Evolutionary conservation across 1,284 basidiomycete species (phyloP).

Genomic region (Hypsizygus ulmarius): DNA sequence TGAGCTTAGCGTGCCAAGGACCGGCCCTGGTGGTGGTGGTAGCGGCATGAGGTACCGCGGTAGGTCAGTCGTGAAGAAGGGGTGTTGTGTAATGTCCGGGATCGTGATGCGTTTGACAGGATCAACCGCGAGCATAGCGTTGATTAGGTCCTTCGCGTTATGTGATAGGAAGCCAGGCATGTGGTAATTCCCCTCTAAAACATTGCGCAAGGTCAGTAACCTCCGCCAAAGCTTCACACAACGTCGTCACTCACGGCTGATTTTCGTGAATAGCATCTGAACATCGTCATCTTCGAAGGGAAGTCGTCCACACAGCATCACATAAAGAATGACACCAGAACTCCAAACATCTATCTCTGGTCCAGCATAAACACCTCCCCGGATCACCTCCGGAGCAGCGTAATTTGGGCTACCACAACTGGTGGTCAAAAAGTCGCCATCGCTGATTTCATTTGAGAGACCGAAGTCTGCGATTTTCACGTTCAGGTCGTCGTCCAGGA

Average conservation of each 20-base stretch:
- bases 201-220: neutral
- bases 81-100: conserved; percentile 83
- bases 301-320: conserved; percentile 88
- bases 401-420: conserved; percentile 97
- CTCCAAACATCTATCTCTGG: conserved; percentile 99
- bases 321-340: conserved; percentile 93
- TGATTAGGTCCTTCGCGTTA: conserved; percentile 78
- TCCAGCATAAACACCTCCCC: conserved; percentile 89
- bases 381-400: conserved; percentile 93
- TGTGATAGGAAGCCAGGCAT: conserved; percentile 76
- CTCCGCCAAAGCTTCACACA: neutral
- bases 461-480: conserved; percentile 98
- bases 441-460: conserved; percentile 89
- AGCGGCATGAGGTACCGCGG: conserved; percentile 84
- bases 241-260: conserved; percentile 65
- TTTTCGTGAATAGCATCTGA: conserved; percentile 88
- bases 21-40: conserved; percentile 76
- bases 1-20: conserved; percentile 68
- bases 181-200: conserved; percentile 80
- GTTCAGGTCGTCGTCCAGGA: conserved; percentile 75
- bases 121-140: conserved; percentile 87
- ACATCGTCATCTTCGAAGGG: conserved; percentile 97
- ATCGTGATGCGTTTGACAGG: conserved; percentile 92
- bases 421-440: conserved; percentile 93
- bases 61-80: conserved; percentile 86